These are phyloP conservation scores for Apiotrichum porosum DNA, from an alignment of 1,284 basidiomycete genomes.

Conservation along the genomic window DNA sequence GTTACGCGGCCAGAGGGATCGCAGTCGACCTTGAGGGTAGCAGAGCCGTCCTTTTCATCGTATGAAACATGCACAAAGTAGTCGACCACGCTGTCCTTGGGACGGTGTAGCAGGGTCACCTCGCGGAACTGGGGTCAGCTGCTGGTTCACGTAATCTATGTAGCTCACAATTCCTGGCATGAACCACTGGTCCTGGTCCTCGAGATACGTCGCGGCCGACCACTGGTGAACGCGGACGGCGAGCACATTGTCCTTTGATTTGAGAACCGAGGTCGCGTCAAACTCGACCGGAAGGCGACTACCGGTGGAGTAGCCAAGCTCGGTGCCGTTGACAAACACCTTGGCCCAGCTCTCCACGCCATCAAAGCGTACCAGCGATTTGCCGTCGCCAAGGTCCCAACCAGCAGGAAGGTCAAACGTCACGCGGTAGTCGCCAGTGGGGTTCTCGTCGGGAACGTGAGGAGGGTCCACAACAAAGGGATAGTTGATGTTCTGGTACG, in stretches of 20 bases:
- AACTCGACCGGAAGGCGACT: conserved; percentile 22
- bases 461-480: conserved; percentile 15
- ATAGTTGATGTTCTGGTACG: conserved; percentile 15
- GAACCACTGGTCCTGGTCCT: conserved; percentile 34
- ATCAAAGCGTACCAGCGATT: conserved; percentile 20
- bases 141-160: too few relatives aligned
- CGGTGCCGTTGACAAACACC: conserved; percentile 22
- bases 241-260: conserved; percentile 1
- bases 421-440: conserved; percentile 12
- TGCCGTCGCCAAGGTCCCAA: conserved; percentile 2
- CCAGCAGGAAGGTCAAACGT: conserved; percentile 2
- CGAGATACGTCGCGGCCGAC: conserved; percentile 18
- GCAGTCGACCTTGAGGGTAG: conserved; percentile 22
- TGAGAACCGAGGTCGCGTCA: conserved; percentile 10
- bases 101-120: conserved; percentile 22
- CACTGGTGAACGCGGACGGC: conserved; percentile 18
- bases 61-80: conserved; percentile 23
- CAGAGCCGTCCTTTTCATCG: conserved; percentile 16
- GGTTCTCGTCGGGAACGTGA: conserved; percentile 15
- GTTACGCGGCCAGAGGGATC: conserved; percentile 10
- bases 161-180: conserved; percentile 26
- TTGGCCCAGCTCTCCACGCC: conserved; percentile 28
- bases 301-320: conserved; percentile 17
- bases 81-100: conserved; percentile 12
- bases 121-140: too few relatives aligned